phyloP scores from a whole-genome alignment of 2,329 filamentous ascomycete genomes.

The Cucurbitaria berberidis region DNA sequence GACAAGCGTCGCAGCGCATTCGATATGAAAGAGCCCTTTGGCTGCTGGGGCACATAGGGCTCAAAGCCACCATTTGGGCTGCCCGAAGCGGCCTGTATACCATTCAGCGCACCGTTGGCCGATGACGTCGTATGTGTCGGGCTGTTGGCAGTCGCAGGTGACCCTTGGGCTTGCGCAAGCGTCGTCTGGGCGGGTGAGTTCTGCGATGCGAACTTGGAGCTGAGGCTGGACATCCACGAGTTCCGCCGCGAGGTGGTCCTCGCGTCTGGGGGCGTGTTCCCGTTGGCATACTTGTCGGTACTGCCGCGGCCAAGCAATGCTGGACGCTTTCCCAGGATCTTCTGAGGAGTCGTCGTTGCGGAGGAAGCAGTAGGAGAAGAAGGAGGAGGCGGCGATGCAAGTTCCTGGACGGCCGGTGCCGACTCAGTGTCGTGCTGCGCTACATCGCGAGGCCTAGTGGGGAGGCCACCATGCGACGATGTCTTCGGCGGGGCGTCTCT shows the following conservation, averaged over 20 bases:
- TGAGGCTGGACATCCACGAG: conserved; percentile 94
- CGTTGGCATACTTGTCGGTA: conserved; percentile 43
- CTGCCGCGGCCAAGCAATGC: conserved; percentile 51
- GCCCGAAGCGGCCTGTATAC: conserved; percentile 39
- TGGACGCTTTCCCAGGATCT: conserved; percentile 48
- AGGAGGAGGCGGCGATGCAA: conserved; percentile 26
- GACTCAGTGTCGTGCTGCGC: conserved; percentile 23
- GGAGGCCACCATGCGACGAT: conserved; percentile 43
- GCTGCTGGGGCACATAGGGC: conserved; percentile 76
- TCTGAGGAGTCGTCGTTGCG: conserved; percentile 31
- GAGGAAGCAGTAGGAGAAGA: conserved; percentile 21
- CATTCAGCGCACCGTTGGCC: conserved; percentile 49
- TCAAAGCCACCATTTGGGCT: conserved; percentile 47
- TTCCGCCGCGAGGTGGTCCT: conserved; percentile 60
- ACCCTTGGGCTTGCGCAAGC: conserved; percentile 42
- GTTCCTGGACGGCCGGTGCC: conserved; percentile 32
- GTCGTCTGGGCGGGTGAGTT: conserved; percentile 46
- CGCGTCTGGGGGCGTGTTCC: conserved; percentile 36
- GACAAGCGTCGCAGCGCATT: conserved; percentile 83
- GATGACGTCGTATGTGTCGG: conserved; percentile 59
- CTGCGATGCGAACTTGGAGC: conserved; percentile 82
- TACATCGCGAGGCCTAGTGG: conserved; percentile 19
- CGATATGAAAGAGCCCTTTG: conserved; percentile 77
- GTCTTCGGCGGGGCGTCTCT: conserved; percentile 44
- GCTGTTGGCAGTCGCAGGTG: conserved; percentile 50